Evolutionary conservation across 2,329 filamentous ascomycete species (phyloP), one percentile per base, ranked within the genome.

Genomic region (Sporothrix brunneoviolacea): DNA sequence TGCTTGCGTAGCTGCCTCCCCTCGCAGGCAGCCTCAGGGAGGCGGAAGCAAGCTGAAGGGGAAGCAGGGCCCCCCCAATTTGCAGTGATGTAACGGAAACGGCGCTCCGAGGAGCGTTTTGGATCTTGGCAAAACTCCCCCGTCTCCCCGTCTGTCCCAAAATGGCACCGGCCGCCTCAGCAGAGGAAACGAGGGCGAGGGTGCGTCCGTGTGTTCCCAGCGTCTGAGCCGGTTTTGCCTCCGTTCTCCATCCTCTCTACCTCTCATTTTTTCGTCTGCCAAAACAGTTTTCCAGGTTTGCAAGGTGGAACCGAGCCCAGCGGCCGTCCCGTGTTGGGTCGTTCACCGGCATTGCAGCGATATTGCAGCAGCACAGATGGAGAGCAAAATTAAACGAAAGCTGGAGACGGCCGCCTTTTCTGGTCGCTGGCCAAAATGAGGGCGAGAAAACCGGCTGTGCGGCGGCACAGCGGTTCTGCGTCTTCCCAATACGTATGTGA

Each of bases 21-120:
- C 24, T 28, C 24, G 10, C 24, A 6, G 24, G 24, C 24, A n/a
- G n/a, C n/a, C n/a, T n/a, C n/a, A n/a, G 24, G 24, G 24, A 5
- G 6, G 24, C 10, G 5, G 24, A 28, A 10, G 24, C 24, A 28
- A 36, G 32, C 24, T 30, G 19, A 39, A 30, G 19, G n/a, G 21
- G 10, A 27, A 15, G 19, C n/a, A n/a, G 22, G 27, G 13, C 16
- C 33, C 16, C 21, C 44, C 24, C 22, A 10, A 33, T 41, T 35
- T 41, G 37, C 22, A 22, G 39, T 27, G 24, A 39, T 27, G 37
- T 19, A 41, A 44, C 50, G 44, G 43, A 52, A 47, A 52, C 38
- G 39, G 50, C 50, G 41, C 33, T 48, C 50, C 50, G 50, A 48
- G 35, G 24, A 42, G 50, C 21, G 44, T 38, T 48, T 48, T 30